Base-by-base conservation (phyloP, 2,329 filamentous ascomycete genomes). In the Cryphonectria naterciae region DNA sequence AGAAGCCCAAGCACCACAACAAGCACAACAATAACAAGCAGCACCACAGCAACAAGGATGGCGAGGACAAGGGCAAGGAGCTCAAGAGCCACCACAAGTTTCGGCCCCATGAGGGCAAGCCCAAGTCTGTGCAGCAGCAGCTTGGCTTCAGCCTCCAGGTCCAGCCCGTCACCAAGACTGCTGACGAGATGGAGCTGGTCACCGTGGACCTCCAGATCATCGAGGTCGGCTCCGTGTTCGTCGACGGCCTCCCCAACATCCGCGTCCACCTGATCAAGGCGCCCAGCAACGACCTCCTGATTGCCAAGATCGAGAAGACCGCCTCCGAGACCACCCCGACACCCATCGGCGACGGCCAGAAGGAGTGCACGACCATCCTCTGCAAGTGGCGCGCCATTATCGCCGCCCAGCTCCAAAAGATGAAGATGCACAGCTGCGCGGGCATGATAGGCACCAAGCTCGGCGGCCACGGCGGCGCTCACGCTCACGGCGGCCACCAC, bases 261-360 rank as follows among this genome's bases (percentile, higher is more conserved):
- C 85, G 87, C 62, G 82, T 93, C 62, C 87, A 86, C 75, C 81
- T 93, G 25, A 83, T 93, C 78, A 87, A 90, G 82, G 88, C 86
- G 0, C 83, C 84, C 4, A 80, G 80, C 22, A 85, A 85, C 68
- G 85, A 86, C 65, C 81, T 92, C 52, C 79, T 88, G 78, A 88
- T 92, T 74, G 83, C 81, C 60, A 80, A 81, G 58, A 79, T 88
- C 56, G 79, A 84, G 66, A 78, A 82, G 63, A 79, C 78, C 74
- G 77, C 80, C 15, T 74, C 76, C 49, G 73, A 73, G 46, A 68
- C 70, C n/a, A 67, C 68, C 37, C 76, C 70, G 54, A 52, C 72
- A 54, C 75, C 74, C 28, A 76, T 79, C 54, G 74, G 77, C 41
- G 76, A 79, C 35, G 77, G 80, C 66, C 78, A 76, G 3, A 70